Percentiles rank a stretch among this genome's conserved stretches.
Conservation (phyloP, 768 basidiomycete genomes). For the Tylopilus balloui region DNA sequence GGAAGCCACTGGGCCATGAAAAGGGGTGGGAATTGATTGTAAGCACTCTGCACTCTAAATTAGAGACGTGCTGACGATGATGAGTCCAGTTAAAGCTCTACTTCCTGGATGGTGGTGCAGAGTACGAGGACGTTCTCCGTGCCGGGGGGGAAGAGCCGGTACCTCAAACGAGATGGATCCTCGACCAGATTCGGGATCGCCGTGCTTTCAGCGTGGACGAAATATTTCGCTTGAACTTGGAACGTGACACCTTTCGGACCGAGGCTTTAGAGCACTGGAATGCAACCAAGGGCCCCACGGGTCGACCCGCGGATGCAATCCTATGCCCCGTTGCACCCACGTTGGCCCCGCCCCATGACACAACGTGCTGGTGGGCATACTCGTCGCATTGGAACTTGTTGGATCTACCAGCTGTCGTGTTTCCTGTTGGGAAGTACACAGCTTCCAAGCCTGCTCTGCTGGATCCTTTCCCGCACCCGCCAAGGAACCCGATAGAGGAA, state of each 20-base stretch:
- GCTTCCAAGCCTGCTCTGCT: conserved; percentile 19
- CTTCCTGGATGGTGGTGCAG: conserved; percentile 45
- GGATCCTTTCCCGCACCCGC: conserved; percentile 13
- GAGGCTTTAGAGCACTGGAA: conserved; percentile 45
- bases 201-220: conserved; percentile 39
- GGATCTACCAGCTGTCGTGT: conserved; percentile 45
- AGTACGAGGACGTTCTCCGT: conserved; percentile 38
- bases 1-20: conserved; percentile 43
- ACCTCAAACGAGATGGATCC: conserved; percentile 42
- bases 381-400: conserved; percentile 51
- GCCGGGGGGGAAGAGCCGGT: conserved; percentile 35
- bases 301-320: conserved; percentile 45
- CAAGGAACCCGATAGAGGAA: conserved; percentile 37
- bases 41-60: conserved; percentile 5
- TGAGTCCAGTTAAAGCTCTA: conserved; percentile 41
- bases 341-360: conserved; percentile 45
- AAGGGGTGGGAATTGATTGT: conserved; percentile 47
- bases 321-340: conserved; percentile 45
- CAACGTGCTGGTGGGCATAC: conserved; percentile 47
- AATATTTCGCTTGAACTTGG: conserved; percentile 41
- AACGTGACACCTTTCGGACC: conserved; percentile 40
- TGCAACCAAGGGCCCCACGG: conserved; percentile 32
- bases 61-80: conserved; percentile 13
- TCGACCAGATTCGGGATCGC: conserved; percentile 37
- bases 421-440: conserved; percentile 40